These are phyloP conservation scores for Oropetium thomaeum DNA, from an alignment of 176 grass and related monocot species.

Conservation along the genomic window DNA sequence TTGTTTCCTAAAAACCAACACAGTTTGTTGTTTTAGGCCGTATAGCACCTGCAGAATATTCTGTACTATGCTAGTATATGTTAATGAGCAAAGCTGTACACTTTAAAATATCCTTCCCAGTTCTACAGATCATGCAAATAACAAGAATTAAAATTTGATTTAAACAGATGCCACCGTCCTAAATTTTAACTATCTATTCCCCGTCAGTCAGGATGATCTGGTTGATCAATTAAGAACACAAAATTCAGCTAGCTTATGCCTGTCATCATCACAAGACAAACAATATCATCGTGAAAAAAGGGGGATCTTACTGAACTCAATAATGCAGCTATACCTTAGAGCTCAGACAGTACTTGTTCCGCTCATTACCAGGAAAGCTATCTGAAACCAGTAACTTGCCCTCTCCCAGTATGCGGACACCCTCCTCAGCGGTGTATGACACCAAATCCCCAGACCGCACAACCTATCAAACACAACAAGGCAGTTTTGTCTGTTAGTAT, in stretches of 20 bases:
- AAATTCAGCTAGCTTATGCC: neutral
- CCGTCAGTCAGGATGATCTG: neutral
- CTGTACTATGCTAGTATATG: neutral
- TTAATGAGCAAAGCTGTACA: neutral
- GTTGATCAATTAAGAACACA: neutral
- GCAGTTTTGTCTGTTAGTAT: conserved; percentile 6
- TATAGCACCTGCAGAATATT: conserved; percentile 16
- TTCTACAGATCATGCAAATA: neutral
- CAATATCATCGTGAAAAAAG: neutral
- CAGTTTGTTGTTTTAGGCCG: neutral
- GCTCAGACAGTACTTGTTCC: conserved; percentile 90
- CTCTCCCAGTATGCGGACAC: conserved; percentile 86
- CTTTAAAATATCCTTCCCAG: neutral
- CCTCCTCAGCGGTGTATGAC: conserved; percentile 94
- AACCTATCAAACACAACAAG: conserved; percentile 46
- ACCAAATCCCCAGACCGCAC: conserved; percentile 89
- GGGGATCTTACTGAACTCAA: neutral
- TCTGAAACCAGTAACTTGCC: conserved; percentile 89
- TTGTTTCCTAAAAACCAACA: neutral
- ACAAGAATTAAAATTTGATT: conserved; percentile 7
- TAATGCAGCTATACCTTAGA: conserved; percentile 66
- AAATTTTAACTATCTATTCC: neutral
- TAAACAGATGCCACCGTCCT: neutral
- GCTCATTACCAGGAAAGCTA: conserved; percentile 95
- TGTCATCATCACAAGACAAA: neutral